Evolutionary conservation across 169 alveolate genomes (phyloP).

Genomic region (Amoebophrya sp.): DNA sequence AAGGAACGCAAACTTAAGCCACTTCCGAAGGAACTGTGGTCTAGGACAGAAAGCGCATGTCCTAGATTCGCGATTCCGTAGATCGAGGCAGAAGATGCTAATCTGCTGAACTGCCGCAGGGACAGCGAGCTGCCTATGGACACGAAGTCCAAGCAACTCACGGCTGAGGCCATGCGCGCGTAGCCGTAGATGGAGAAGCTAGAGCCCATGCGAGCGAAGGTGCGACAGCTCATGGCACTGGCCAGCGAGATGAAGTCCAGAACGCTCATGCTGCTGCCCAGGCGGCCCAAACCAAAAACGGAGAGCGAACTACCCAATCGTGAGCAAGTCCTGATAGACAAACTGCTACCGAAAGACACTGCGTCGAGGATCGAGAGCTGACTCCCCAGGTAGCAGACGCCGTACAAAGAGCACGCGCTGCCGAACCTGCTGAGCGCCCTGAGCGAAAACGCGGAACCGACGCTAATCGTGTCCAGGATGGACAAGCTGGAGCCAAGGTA

Average conservation of each 20-base stretch:
- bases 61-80: background rate
- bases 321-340: background rate
- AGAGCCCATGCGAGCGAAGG: background rate
- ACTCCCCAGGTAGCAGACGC: background rate
- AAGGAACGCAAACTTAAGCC: background rate
- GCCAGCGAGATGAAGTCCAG: background rate
- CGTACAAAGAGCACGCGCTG: background rate
- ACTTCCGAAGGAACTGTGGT: background rate
- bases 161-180: background rate
- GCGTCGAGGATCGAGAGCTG: background rate
- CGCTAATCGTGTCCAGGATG: background rate
- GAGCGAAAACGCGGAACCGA: background rate
- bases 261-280: background rate
- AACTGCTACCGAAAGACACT: background rate
- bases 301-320: background rate
- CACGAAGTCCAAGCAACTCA: background rate
- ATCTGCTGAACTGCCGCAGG: background rate
- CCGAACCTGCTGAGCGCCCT: background rate
- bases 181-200: background rate
- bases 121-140: background rate
- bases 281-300: background rate
- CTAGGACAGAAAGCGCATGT: background rate
- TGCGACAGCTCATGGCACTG: background rate
- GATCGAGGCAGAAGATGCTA: background rate
- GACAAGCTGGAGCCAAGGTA: conserved; percentile 19